These are phyloP conservation scores for Myxozyma kluyveri DNA, from an alignment of 805 yeast species.

Conservation along the genomic window DNA sequence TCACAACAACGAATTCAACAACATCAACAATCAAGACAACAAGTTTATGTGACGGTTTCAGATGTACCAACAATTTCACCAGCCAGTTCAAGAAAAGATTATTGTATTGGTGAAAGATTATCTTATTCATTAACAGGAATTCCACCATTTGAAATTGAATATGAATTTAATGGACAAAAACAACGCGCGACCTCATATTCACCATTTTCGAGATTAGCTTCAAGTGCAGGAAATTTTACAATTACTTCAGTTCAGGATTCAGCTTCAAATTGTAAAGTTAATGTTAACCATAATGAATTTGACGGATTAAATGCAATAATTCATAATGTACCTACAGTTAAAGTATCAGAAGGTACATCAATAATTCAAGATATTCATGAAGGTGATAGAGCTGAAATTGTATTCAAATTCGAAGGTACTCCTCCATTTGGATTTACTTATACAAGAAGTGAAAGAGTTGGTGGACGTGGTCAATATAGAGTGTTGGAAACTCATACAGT, in stretches of 20 bases:
- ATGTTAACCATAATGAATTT: slow-evolving; percentile 30
- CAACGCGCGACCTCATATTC: slow-evolving; percentile 54
- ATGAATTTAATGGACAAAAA: slow-evolving; percentile 62
- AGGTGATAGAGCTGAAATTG: slow-evolving; percentile 89
- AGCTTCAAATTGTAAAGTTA: slow-evolving; percentile 59
- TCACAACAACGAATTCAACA: neutral
- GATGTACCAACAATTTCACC: slow-evolving; percentile 69
- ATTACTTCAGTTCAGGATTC: slow-evolving; percentile 72
- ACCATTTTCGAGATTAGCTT: slow-evolving; percentile 66
- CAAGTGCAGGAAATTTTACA: slow-evolving; percentile 72
- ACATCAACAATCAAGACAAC: slow-evolving; percentile 35
- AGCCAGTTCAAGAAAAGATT: slow-evolving; percentile 47
- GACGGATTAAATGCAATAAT: slow-evolving; percentile 40
- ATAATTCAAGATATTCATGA: slow-evolving; percentile 82
- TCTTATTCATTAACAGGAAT: slow-evolving; percentile 71
- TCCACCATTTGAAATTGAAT: slow-evolving; percentile 74
- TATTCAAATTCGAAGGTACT: slow-evolving; percentile 75
- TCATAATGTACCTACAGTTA: slow-evolving; percentile 74
- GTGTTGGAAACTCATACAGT: slow-evolving; percentile 59
- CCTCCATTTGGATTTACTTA: slow-evolving; percentile 91
- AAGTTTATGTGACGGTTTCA: slow-evolving; percentile 59
- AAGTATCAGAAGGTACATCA: slow-evolving; percentile 73
- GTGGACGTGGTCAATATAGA: slow-evolving; percentile 39
- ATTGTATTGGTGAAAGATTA: slow-evolving; percentile 91
- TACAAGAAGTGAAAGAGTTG: slow-evolving; percentile 61